A percentile compares a stretch with the other conserved stretches of the same genome.
These are phyloP conservation scores for Geranomyces michiganensis DNA, from an alignment of 192 early-diverging fungal genomes.

Conservation along the genomic window DNA sequence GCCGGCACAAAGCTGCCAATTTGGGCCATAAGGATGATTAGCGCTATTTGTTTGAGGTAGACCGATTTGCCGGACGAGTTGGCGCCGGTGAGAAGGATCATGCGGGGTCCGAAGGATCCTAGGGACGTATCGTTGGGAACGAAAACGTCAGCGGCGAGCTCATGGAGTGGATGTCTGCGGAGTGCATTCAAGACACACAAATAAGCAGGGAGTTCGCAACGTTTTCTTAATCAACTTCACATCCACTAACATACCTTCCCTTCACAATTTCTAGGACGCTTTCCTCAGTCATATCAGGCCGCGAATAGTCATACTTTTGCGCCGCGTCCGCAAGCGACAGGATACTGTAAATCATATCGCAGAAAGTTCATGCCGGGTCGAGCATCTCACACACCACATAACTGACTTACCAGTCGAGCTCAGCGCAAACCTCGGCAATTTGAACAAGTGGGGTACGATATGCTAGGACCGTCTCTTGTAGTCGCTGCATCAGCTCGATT, in stretches of 20 bases:
- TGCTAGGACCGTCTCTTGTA: slow-evolving; percentile 62
- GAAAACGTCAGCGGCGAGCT: slow-evolving; percentile 62
- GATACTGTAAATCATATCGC: slow-evolving; percentile 46
- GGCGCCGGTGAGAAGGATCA: slow-evolving; percentile 77
- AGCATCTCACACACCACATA: too few relatives aligned
- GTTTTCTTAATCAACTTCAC: too few relatives aligned
- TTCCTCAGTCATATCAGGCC: slow-evolving; percentile 60
- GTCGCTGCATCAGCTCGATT: slow-evolving; percentile 75
- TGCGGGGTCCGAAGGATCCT: slow-evolving; percentile 30
- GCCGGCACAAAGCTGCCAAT: slow-evolving; percentile 89
- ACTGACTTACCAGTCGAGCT: slow-evolving; percentile 71
- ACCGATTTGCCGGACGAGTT: slow-evolving; percentile 78
- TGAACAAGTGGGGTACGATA: slow-evolving; percentile 43
- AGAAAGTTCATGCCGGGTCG: background rate
- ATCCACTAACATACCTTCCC: slow-evolving; percentile 42
- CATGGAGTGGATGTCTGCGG: slow-evolving; percentile 69
- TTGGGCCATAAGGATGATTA: slow-evolving; percentile 88
- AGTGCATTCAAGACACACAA: too few relatives aligned
- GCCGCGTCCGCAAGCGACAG: slow-evolving; percentile 68
- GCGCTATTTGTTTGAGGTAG: slow-evolving; percentile 61
- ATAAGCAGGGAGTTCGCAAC: too few relatives aligned
- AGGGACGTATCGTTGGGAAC: slow-evolving; percentile 73
- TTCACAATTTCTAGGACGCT: slow-evolving; percentile 61
- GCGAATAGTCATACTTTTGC: slow-evolving; percentile 51
- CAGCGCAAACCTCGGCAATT: slow-evolving; percentile 51